Evolutionary conservation across 768 basidiomycete genomes (phyloP).

Genomic region (Tylopilus balloui): DNA sequence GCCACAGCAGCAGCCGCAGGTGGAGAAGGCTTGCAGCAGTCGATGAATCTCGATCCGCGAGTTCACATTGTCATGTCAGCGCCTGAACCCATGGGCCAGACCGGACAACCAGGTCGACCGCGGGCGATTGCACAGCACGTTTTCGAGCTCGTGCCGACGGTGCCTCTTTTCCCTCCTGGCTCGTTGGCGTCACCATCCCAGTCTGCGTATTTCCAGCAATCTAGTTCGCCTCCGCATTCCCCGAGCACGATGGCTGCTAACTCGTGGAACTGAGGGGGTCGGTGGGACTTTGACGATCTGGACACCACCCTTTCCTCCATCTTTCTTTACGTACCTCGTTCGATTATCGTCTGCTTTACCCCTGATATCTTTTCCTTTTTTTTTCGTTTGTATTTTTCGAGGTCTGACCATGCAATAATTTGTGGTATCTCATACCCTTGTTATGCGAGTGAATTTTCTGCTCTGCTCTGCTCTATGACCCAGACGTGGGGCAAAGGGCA

Average conservation of each 20-base stretch:
- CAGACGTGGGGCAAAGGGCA: too few species aligned
- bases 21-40: constrained; percentile 33
- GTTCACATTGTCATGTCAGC: constrained; percentile 86
- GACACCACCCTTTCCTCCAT: neutral
- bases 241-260: constrained; percentile 37
- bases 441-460: too few species aligned
- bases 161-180: constrained; percentile 36
- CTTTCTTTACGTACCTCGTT: neutral
- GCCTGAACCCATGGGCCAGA: constrained; percentile 33
- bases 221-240: constrained; percentile 53
- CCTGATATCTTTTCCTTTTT: too few species aligned
- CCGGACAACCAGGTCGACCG: constrained; percentile 36
- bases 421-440: too few species aligned
- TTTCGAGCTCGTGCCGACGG: constrained; percentile 61
- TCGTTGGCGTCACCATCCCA: constrained; percentile 53
- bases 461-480: too few species aligned
- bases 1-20: constrained; percentile 22
- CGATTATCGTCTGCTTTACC: neutral
- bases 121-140: constrained; percentile 67
- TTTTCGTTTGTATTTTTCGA: too few species aligned
- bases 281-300: neutral
- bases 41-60: constrained; percentile 69
- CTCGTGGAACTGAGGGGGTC: constrained; percentile 20
- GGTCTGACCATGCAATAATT: too few species aligned
- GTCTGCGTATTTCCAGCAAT: constrained; percentile 48